Conservation (phyloP, 192 early-diverging fungal genomes). For the Jimgerdemannia lactiflua region DNA sequence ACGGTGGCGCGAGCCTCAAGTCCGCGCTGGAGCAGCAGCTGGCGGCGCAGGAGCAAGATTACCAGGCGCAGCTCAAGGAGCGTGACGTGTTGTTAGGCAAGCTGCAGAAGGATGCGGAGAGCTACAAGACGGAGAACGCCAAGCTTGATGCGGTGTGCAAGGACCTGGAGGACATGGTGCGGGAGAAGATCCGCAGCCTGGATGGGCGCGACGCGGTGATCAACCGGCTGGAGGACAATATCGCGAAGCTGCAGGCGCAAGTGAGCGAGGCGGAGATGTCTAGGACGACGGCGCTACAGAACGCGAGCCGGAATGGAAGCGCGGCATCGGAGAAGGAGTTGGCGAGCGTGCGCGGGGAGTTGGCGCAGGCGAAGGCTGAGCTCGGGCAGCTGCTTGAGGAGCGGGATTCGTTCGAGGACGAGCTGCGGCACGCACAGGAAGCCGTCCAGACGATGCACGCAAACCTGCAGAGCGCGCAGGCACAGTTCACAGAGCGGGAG, state of each 20-base stretch:
- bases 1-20: constrained; percentile 19
- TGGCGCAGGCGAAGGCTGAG: constrained; percentile 14
- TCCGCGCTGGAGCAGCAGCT: constrained; percentile 25
- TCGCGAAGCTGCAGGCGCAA: constrained; percentile 9
- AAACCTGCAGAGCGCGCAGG: constrained; percentile 11
- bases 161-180: constrained; percentile 28
- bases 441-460: constrained; percentile 9
- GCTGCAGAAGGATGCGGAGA: constrained; percentile 5
- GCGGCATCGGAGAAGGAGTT: constrained; percentile 7
- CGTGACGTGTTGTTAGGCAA: constrained; percentile 11
- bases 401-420: constrained; percentile 20
- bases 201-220: constrained; percentile 33
- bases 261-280: constrained; percentile 1
- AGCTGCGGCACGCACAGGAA: constrained; percentile 8
- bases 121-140: constrained; percentile 10
- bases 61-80: constrained; percentile 29
- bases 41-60: constrained; percentile 10
- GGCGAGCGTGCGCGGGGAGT: neutral
- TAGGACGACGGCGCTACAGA: constrained; percentile 1
- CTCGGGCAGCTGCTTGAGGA: constrained; percentile 3
- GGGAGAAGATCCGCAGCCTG: constrained; percentile 30
- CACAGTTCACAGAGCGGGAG: constrained; percentile 21
- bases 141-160: constrained; percentile 1
- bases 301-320: neutral
- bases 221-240: constrained; percentile 21